phyloP scores from a whole-genome alignment of 169 alveolate genomes.

The Cryptosporidium sp. region DNA sequence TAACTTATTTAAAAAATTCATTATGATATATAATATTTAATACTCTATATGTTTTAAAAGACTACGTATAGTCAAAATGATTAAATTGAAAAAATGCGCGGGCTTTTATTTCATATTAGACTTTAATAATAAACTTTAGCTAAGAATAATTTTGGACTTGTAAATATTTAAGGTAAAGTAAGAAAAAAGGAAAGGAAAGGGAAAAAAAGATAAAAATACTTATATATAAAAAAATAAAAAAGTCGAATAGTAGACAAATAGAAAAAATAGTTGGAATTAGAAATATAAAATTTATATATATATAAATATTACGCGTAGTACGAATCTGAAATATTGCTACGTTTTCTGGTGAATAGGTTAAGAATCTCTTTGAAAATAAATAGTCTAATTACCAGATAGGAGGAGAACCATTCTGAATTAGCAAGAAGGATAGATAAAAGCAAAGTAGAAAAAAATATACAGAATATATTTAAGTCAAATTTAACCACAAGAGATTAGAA shows the following conservation, averaged over 20 bases:
- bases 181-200: neutral
- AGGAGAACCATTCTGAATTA: neutral
- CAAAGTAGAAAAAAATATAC: neutral
- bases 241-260: conserved; percentile 15
- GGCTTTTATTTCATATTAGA: neutral
- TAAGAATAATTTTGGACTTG: neutral
- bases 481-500: neutral
- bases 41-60: neutral
- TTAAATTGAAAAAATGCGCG: neutral
- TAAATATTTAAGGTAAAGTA: neutral
- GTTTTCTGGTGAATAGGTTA: neutral
- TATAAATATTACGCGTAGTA: neutral
- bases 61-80: neutral
- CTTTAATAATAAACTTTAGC: neutral
- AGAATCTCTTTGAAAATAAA: neutral
- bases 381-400: neutral
- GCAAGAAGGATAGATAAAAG: neutral
- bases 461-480: neutral
- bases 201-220: neutral
- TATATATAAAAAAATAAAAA: too few relatives aligned
- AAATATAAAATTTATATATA: neutral
- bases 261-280: conserved; percentile 22
- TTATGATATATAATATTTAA: too few relatives aligned
- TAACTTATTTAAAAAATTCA: neutral
- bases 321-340: neutral